These are phyloP conservation scores for Marasmius tenuissimus DNA, from an alignment of 1,284 basidiomycete species.

Conservation along the genomic window DNA sequence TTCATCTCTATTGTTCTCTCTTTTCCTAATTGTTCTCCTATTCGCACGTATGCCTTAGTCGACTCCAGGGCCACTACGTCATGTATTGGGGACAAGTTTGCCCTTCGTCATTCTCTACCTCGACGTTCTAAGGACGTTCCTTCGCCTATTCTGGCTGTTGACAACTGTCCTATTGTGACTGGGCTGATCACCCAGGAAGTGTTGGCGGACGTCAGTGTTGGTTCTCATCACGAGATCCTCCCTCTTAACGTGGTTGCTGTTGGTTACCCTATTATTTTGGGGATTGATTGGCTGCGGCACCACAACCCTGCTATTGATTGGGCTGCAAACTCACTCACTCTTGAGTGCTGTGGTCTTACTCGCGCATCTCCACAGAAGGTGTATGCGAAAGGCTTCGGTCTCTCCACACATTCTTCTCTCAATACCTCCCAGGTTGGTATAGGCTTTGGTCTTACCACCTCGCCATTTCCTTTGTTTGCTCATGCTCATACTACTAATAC, in stretches of 20 bases:
- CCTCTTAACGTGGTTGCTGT: conserved; percentile 22
- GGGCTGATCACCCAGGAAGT: conserved; percentile 34
- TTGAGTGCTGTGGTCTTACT: too few relatives aligned
- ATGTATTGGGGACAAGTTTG: conserved; percentile 34
- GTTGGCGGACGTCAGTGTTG: conserved; percentile 8
- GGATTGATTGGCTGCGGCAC: conserved; percentile 29
- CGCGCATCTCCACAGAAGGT: too few relatives aligned
- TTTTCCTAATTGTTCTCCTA: conserved; percentile 27
- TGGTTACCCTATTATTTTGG: conserved; percentile 31
- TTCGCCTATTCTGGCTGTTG: conserved; percentile 31
- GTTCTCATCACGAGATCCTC: conserved; percentile 23
- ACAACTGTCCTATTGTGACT: conserved; percentile 33
- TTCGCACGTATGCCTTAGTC: conserved; percentile 32
- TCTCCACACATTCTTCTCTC: too few relatives aligned
- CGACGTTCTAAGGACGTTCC: conserved; percentile 25
- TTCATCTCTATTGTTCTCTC: conserved; percentile 30
- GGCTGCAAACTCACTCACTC: conserved; percentile 2
- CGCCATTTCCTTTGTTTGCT: neutral
- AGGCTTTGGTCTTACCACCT: too few relatives aligned
- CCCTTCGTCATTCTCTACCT: conserved; percentile 27
- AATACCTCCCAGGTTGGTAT: too few relatives aligned
- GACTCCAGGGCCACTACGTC: conserved; percentile 35
- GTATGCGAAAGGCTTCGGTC: too few relatives aligned
- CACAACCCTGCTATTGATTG: conserved; percentile 30
- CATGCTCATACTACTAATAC: neutral